Base-by-base conservation (phyloP, 257 asterid species). In the Ilex aquifolium region DNA sequence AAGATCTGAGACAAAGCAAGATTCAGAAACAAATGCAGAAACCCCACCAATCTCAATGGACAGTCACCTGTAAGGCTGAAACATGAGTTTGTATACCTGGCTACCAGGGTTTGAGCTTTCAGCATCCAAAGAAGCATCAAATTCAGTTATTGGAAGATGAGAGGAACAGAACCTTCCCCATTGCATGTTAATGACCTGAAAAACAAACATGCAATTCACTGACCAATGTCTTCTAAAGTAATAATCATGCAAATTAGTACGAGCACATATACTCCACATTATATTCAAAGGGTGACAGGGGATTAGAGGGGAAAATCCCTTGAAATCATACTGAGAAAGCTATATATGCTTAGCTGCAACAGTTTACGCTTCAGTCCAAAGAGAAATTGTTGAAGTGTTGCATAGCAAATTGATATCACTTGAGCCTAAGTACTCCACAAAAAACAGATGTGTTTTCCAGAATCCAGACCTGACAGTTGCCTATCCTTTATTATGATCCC, bases 151-250 rank as follows among this genome's bases (percentile, higher is more conserved):
- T 32, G 89, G 97, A 66, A 89, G 91, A 70, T 79, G 80, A 10
- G 81, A 58, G 54, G 97, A 81, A 29, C 31, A 77, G 73, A 86
- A 89, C 39, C 77, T 76, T 59, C 91, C 95, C 94, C 94, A 86
- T 48, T 83, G 80, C 88, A 85, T 69, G 68, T 81, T 80, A 48
- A 86, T 64, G 64, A 81, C 91, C 95, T 88, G 90, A 62, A 59
- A 27, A 64, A 30, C 15, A 32, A 59, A 39, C 31, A n/a, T 58
- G 16, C 31, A 46, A 46, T 46, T 4, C 52, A 10, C 52, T 14
- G 10, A 5, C 42, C 13, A 10, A 54, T 31, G 10, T 13, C 8
- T 5, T 6, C 53, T 32, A 15, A 32, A 16, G 16, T 16, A 6
- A 52, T 44, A 29, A 17, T 2, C 10, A 57, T 10, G 49, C 48